Evolutionary conservation across 768 basidiomycete genomes (phyloP), one percentile per base, ranked within the genome.

Genomic region (Rhodotorula diobovata): DNA sequence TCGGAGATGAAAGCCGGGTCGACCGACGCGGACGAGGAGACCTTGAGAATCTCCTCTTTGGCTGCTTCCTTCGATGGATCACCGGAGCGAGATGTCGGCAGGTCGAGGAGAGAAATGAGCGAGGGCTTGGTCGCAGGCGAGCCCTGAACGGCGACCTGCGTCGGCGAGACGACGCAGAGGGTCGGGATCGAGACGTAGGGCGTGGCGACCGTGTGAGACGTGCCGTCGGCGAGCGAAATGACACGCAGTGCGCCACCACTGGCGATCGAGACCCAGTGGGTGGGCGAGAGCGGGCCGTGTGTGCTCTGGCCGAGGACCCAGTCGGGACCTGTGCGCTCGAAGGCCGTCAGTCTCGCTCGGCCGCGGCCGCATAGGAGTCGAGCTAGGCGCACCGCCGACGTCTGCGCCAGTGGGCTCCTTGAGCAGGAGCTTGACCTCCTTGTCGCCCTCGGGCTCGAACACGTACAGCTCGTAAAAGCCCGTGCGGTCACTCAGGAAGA

Each of bases 381-480:
- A 20, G 20, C 20, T 2, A 39, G 55, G 46, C 46, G 46, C 34
- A 67, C 58, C 23, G 21, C 66, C 65, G 25, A 56, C 63, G 32
- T 74, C 73, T 7, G 32, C 63, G 30, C 56, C 66, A 12, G 71
- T 51, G 55, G 54, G 63, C 60, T 63, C 57, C 20, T 59, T 51
- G 21, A 63, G 58, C 12, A 62, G 21, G 16, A n/a, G 43, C 34
- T 65, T 32, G 41, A 61, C 53, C 7, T 54, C 62, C 4, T 55
- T 46, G 4, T 20, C 58, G 25, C 41, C 55, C 5, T 61, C 50
- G 51, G 61, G 59, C 60, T 82, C 80, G 79, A 85, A 87, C 34
- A 51, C 39, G 84, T 85, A 90, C 0, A 90, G 87, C 76, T 90
- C 89, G 67, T 85, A 83, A 77, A 84, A 91, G 0, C 88, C 88